These are phyloP conservation scores for Nakaseomyces kungkrabaensis DNA, from an alignment of 1,139 yeast genomes.

Conservation along the genomic window DNA sequence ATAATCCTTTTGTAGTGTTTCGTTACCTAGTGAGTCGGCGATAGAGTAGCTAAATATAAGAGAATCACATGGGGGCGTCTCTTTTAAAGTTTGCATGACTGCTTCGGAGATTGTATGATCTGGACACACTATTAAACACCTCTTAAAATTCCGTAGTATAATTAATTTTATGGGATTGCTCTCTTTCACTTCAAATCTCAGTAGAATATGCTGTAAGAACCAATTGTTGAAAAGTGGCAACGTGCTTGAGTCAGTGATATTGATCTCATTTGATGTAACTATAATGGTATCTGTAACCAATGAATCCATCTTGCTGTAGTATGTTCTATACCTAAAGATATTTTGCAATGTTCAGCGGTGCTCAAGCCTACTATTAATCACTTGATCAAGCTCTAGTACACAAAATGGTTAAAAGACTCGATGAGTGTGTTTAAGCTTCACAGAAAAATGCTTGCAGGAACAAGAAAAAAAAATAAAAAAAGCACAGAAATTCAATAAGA, in stretches of 20 bases:
- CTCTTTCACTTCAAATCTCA: slow-evolving; percentile 5
- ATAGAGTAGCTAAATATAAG: slow-evolving; percentile 14
- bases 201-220: slow-evolving; percentile 8
- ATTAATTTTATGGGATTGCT: slow-evolving; percentile 16
- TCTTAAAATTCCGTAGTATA: slow-evolving; percentile 12
- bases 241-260: slow-evolving; percentile 5
- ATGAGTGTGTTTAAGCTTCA: too few species aligned
- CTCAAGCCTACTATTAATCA: too few species aligned
- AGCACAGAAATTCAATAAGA: too few species aligned
- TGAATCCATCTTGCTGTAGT: too few species aligned
- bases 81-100: slow-evolving; percentile 5
- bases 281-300: slow-evolving; percentile 12
- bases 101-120: slow-evolving; percentile 7
- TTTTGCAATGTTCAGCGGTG: too few species aligned
- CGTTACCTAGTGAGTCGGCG: slow-evolving; percentile 12
- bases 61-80: not conserved
- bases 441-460: too few species aligned
- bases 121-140: slow-evolving; percentile 18
- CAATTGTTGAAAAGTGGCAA: slow-evolving; percentile 6
- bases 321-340: too few species aligned
- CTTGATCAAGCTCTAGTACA: too few species aligned
- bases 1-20: slow-evolving; percentile 16
- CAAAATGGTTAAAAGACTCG: too few species aligned
- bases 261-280: slow-evolving; percentile 8
- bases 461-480: too few species aligned